phyloP scores from a whole-genome alignment of 2,329 filamentous ascomycete species.

The Leptographium wingfieldii region DNA sequence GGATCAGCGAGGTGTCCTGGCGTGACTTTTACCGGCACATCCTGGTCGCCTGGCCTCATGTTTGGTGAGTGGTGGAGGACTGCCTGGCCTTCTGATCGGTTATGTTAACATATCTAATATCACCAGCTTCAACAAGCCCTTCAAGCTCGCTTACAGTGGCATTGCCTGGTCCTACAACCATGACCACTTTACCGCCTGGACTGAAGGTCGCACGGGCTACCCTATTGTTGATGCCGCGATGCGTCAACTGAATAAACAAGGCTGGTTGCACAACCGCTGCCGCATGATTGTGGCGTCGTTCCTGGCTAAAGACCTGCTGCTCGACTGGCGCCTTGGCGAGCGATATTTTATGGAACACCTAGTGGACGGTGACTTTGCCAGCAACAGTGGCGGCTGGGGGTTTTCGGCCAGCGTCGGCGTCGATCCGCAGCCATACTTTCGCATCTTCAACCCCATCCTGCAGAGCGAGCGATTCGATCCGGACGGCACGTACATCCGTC shows the following conservation, averaged over 20 bases:
- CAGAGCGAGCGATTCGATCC: slow-evolving; percentile 82
- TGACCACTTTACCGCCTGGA: not conserved
- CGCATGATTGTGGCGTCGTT: slow-evolving; percentile 79
- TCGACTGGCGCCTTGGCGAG: slow-evolving; percentile 79
- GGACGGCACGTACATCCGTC: slow-evolving; percentile 65
- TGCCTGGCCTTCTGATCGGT: not conserved
- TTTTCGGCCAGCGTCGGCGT: slow-evolving; percentile 27
- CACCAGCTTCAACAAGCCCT: not conserved
- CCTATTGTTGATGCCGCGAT: slow-evolving; percentile 81
- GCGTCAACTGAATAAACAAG: slow-evolving; percentile 56
- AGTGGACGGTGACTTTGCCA: slow-evolving; percentile 68
- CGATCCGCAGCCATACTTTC: slow-evolving; percentile 61
- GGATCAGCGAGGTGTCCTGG: slow-evolving; percentile 80
- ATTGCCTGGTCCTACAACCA: not conserved
- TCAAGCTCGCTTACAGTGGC: not conserved
- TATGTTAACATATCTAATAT: not conserved
- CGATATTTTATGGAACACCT: slow-evolving; percentile 71
- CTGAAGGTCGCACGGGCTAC: slow-evolving; percentile 46
- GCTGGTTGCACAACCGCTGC: slow-evolving; percentile 76
- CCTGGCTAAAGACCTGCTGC: slow-evolving; percentile 63
- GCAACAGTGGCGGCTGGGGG: slow-evolving; percentile 57
- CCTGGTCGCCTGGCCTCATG: slow-evolving; percentile 61
- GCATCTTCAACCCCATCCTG: slow-evolving; percentile 75
- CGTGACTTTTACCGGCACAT: slow-evolving; percentile 74
- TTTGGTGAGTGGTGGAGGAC: slow-evolving; percentile 34